A percentile compares a stretch with the other conserved stretches of the same genome.
phyloP scores from a whole-genome alignment of 306 rosid species.

The Pachyrhizus erosus region DNA sequence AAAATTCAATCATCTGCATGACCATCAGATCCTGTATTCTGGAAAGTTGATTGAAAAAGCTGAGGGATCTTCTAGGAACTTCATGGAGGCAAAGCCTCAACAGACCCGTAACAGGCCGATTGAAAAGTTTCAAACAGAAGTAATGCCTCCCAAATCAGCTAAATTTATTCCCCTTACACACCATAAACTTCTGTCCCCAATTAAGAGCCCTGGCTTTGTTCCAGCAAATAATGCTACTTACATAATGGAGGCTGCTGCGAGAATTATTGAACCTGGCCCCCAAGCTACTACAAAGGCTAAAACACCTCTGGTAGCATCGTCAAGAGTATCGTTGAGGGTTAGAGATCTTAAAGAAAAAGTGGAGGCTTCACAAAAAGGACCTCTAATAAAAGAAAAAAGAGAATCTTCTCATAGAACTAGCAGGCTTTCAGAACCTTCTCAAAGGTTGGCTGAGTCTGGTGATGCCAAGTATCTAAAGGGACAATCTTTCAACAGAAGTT shows the following conservation, averaged over 20 bases:
- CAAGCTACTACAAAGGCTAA: constrained; percentile 57
- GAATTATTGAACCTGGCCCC: constrained; percentile 70
- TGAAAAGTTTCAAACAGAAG: constrained; percentile 81
- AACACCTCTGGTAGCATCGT: constrained; percentile 57
- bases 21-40: constrained; percentile 56
- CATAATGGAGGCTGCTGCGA: constrained; percentile 86
- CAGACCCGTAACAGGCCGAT: constrained; percentile 57
- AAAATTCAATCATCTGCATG: constrained; percentile 42
- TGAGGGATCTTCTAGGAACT: constrained; percentile 53
- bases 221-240: constrained; percentile 69
- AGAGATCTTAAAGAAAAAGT: constrained; percentile 47
- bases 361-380: constrained; percentile 57
- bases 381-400: constrained; percentile 55
- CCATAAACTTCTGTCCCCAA: constrained; percentile 87
- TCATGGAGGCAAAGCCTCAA: constrained; percentile 59
- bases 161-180: constrained; percentile 81
- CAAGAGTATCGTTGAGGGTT: constrained; percentile 62
- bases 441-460: constrained; percentile 64
- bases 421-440: constrained; percentile 56
- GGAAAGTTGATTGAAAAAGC: constrained; percentile 55
- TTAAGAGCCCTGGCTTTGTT: constrained; percentile 73
- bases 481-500: constrained; percentile 70
- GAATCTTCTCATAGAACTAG: constrained; percentile 54
- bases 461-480: constrained; percentile 70
- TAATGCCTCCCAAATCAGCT: constrained; percentile 82